Evolutionary conservation across 345 rosid species (phyloP).

Genomic region (Pugionium dolabratum): DNA sequence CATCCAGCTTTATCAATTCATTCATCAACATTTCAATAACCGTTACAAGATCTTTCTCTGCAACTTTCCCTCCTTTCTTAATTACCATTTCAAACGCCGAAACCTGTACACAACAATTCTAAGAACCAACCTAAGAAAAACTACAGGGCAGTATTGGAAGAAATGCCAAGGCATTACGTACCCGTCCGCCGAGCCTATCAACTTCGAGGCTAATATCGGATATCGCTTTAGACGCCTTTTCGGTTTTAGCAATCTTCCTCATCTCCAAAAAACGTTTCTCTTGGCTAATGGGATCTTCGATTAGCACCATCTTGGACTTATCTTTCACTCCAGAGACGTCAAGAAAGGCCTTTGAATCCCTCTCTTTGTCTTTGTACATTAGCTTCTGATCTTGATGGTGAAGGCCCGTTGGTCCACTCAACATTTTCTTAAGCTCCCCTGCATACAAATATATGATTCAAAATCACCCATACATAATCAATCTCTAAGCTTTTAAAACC

Average conservation of each 20-base stretch:
- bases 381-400: conserved; percentile 95
- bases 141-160: not conserved
- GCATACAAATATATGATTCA: conserved; percentile 12
- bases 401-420: conserved; percentile 82
- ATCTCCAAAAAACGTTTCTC: conserved; percentile 80
- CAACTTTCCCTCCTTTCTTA: conserved; percentile 73
- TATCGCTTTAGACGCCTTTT: conserved; percentile 83
- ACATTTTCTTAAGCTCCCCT: conserved; percentile 98
- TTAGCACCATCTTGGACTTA: conserved; percentile 79
- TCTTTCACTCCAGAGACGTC: conserved; percentile 91
- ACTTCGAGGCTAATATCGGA: conserved; percentile 90
- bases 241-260: conserved; percentile 82
- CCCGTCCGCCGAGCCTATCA: conserved; percentile 77
- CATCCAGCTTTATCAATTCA: conserved; percentile 85
- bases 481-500: not conserved
- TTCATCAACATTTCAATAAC: conserved; percentile 87
- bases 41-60: conserved; percentile 67
- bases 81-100: conserved; percentile 72
- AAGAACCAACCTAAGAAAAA: not conserved
- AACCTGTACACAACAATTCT: conserved; percentile 51
- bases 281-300: conserved; percentile 87
- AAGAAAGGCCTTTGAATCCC: conserved; percentile 86
- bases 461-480: conserved; percentile 2
- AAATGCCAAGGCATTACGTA: conserved; percentile 40
- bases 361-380: conserved; percentile 85